Conservation (phyloP, 805 yeast genomes). For the Novakomyces olei region DNA sequence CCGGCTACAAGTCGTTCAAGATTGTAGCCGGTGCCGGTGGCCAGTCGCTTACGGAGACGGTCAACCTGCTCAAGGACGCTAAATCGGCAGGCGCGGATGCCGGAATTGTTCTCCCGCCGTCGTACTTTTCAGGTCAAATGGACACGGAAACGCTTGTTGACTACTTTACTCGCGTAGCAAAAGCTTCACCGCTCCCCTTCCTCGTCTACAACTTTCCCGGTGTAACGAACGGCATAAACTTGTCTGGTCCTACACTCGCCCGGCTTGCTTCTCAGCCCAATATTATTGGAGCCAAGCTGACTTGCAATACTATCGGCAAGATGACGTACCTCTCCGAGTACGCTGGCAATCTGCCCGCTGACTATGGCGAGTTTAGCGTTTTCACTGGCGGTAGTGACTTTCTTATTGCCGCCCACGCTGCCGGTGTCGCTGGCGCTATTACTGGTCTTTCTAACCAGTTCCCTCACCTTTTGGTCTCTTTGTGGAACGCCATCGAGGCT, state of each 20-base stretch:
- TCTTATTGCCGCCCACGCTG: constrained; percentile 24
- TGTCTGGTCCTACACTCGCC: constrained; percentile 20
- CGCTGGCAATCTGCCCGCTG: constrained; percentile 16
- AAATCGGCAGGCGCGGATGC: constrained; percentile 14
- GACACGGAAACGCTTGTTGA: constrained; percentile 26
- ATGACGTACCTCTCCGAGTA: constrained; percentile 23
- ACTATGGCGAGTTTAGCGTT: constrained; percentile 23
- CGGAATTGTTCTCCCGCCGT: constrained; percentile 21
- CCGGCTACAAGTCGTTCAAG: constrained; percentile 20
- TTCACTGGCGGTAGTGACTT: constrained; percentile 33
- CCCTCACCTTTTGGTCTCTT: constrained; percentile 26
- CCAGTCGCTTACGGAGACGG: constrained; percentile 24
- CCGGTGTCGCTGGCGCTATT: constrained; percentile 30
- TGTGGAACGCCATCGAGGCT: constrained; percentile 20
- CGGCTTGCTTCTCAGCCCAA: constrained; percentile 23
- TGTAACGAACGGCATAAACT: constrained; percentile 23
- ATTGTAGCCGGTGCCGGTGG: constrained; percentile 30
- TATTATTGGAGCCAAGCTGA: constrained; percentile 28
- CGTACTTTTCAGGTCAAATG: constrained; percentile 27
- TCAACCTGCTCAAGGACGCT: constrained; percentile 15
- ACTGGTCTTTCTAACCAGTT: constrained; percentile 32
- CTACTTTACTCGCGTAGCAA: constrained; percentile 25
- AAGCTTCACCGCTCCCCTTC: constrained; percentile 22
- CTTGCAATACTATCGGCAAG: constrained; percentile 24
- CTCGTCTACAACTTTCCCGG: constrained; percentile 29